Evolutionary conservation across 78 protist genomes (phyloP).

Genomic region (Chrysochromulina parva): DNA sequence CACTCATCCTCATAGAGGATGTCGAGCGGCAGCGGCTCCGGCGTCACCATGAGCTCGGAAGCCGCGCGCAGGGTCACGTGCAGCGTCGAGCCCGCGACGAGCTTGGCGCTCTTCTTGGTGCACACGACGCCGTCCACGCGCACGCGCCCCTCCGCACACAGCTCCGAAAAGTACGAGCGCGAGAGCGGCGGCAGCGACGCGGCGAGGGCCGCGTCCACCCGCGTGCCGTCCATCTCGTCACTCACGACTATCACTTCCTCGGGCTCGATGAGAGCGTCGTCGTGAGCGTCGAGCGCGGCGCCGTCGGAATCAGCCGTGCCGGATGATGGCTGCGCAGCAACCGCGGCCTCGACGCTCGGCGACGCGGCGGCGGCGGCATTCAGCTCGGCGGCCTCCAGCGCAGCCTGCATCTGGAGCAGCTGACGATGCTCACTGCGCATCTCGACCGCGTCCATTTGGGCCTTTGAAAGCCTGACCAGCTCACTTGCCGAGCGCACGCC

Average conservation of each 20-base stretch:
- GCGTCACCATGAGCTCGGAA: not conserved
- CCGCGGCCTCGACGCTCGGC: not conserved
- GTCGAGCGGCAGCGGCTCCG: not conserved
- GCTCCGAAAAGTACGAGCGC: not conserved
- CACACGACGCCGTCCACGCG: not conserved
- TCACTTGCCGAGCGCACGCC: not conserved
- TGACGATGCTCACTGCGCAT: not conserved
- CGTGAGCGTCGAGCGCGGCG: not conserved
- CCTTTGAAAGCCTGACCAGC: not conserved
- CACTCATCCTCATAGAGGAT: not conserved
- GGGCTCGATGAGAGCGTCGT: not conserved
- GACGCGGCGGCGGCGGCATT: not conserved
- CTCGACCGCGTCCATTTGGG: not conserved
- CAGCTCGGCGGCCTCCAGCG: not conserved
- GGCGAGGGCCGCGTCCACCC: not conserved
- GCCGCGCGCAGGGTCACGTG: not conserved
- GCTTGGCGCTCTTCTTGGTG: not conserved
- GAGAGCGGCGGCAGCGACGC: not conserved
- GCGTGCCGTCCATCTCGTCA: not conserved
- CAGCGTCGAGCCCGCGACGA: not conserved
- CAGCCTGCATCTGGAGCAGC: not conserved
- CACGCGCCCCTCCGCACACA: not conserved
- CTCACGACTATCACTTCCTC: not conserved
- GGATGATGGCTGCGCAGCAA: not conserved
- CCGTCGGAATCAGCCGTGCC: not conserved